A percentile compares a stretch with the other conserved stretches of the same genome.
Conservation (phyloP, 2,329 filamentous ascomycete genomes). For the Trichoderma koningii region DNA sequence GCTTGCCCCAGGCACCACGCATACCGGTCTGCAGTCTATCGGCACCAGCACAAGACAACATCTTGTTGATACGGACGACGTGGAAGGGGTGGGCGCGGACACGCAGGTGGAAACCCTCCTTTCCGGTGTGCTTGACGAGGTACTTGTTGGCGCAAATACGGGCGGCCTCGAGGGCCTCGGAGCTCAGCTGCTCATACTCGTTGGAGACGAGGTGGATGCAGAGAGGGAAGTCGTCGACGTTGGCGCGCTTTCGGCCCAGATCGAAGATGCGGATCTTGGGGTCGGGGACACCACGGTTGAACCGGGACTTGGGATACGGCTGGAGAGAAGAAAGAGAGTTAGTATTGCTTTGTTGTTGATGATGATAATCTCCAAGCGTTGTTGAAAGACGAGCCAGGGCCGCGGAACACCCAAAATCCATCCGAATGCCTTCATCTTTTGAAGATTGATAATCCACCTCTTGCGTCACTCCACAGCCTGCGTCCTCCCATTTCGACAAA, state of each 20-base stretch:
- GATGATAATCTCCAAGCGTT: not conserved
- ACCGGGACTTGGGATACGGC: constrained; percentile 99
- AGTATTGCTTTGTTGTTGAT: constrained; percentile 25
- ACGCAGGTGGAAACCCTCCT: constrained; percentile 74
- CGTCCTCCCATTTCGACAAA: constrained; percentile 22
- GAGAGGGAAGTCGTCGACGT: constrained; percentile 98
- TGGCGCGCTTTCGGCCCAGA: constrained; percentile 96
- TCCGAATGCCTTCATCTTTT: constrained; percentile 16
- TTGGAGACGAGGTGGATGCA: constrained; percentile 99
- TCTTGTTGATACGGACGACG: constrained; percentile 99
- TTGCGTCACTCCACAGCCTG: constrained; percentile 24
- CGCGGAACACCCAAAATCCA: not conserved
- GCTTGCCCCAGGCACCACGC: constrained; percentile 99
- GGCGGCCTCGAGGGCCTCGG: constrained; percentile 98
- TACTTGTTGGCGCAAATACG: constrained; percentile 99
- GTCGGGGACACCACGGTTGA: constrained; percentile 98
- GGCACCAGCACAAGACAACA: constrained; percentile 99
- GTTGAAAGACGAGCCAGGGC: not conserved
- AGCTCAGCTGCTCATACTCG: constrained; percentile 99
- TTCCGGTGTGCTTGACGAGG: constrained; percentile 70
- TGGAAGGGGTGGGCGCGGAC: constrained; percentile 97
- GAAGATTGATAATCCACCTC: constrained; percentile 13
- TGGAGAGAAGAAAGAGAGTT: constrained; percentile 40
- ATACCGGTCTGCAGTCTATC: constrained; percentile 99
- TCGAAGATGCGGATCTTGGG: constrained; percentile 95